Evolutionary conservation across 2,329 filamentous ascomycete species (phyloP).

Genomic region (Alternaria hordeiaustralica): DNA sequence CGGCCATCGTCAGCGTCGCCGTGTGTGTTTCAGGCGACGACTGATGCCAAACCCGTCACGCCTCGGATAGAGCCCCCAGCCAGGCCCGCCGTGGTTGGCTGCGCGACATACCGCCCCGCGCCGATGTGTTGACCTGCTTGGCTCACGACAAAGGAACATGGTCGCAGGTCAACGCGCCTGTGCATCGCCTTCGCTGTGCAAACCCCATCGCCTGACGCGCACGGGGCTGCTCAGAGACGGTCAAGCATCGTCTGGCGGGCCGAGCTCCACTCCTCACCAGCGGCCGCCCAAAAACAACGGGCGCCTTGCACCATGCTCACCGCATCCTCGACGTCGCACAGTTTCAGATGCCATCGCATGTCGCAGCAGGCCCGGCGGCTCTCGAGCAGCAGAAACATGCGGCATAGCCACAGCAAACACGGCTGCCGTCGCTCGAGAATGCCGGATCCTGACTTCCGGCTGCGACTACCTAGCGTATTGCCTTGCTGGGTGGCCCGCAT

Average conservation of each 20-base stretch:
- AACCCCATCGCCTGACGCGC: constrained; percentile 32
- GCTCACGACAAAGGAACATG: constrained; percentile 5
- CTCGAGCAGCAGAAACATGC: not conserved
- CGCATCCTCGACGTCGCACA: constrained; percentile 15
- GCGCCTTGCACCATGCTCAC: constrained; percentile 22
- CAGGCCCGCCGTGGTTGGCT: constrained; percentile 18
- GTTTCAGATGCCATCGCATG: constrained; percentile 20
- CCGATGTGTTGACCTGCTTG: constrained; percentile 17
- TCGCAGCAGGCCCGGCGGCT: not conserved
- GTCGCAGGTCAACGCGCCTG: constrained; percentile 18
- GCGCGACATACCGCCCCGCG: constrained; percentile 24
- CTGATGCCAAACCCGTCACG: constrained; percentile 23
- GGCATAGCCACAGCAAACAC: constrained; percentile 5
- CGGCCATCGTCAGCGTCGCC: constrained; percentile 5
- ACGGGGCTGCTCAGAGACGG: constrained; percentile 9
- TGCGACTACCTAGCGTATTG: constrained; percentile 10
- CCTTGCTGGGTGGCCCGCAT: constrained; percentile 7
- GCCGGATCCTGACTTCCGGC: constrained; percentile 16
- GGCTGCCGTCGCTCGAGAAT: constrained; percentile 18
- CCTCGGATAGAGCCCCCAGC: constrained; percentile 20
- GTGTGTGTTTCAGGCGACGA: constrained; percentile 23
- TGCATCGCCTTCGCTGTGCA: constrained; percentile 32
- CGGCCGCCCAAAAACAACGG: constrained; percentile 15
- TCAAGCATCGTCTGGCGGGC: constrained; percentile 30
- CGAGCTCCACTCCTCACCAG: constrained; percentile 31